phyloP scores from a whole-genome alignment of 2,329 filamentous ascomycete genomes.

The Thielaviopsis musarum region DNA sequence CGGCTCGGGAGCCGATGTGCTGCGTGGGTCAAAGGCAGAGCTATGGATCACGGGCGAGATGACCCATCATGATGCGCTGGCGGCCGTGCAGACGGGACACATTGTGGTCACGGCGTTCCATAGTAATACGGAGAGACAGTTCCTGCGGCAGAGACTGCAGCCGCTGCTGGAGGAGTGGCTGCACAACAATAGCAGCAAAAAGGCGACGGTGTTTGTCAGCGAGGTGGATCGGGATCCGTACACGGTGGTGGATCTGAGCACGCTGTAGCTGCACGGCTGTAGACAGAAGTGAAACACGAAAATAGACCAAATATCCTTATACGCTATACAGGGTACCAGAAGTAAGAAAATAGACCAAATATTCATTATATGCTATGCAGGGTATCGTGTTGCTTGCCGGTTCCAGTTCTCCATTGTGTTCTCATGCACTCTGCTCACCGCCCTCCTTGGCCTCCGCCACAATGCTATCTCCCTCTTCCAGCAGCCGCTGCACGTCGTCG shows the following conservation, averaged over 20 bases:
- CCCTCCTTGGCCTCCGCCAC: constrained; percentile 17
- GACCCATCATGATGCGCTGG: constrained; percentile 79
- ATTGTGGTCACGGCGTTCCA: constrained; percentile 79
- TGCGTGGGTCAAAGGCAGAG: constrained; percentile 55
- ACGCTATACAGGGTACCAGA: neutral
- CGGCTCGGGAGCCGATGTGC: constrained; percentile 65
- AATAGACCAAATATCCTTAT: neutral
- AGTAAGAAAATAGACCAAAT: neutral
- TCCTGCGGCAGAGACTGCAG: constrained; percentile 55
- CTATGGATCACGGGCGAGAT: constrained; percentile 84
- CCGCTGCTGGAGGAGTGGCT: constrained; percentile 45
- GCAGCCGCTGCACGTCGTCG: constrained; percentile 33
- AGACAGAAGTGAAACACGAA: neutral
- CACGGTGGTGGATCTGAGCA: constrained; percentile 45
- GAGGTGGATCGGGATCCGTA: constrained; percentile 76
- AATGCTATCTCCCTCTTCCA: constrained; percentile 38
- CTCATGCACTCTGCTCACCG: neutral
- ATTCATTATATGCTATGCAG: constrained; percentile 1
- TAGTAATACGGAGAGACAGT: constrained; percentile 80
- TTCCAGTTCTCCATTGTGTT: neutral
- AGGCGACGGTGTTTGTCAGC: constrained; percentile 55
- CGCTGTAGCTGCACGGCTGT: constrained; percentile 18
- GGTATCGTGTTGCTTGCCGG: constrained; percentile 5
- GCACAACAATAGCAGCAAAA: constrained; percentile 26
- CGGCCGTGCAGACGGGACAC: constrained; percentile 67